Conservation (phyloP, 2,329 filamentous ascomycete species). For the Dothistroma septosporum region DNA sequence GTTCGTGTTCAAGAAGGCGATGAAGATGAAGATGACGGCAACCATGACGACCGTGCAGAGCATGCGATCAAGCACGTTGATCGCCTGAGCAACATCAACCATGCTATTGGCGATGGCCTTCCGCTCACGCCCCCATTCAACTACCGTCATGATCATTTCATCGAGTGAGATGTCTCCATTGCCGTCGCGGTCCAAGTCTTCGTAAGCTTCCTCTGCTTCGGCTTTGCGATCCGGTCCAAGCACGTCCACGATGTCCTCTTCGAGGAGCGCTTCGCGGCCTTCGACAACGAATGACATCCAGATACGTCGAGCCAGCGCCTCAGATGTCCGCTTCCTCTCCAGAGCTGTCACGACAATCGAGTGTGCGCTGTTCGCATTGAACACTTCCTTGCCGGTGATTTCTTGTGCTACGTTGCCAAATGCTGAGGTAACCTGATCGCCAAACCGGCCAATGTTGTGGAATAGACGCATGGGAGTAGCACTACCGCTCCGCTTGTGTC, state of each 20-base stretch:
- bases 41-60: constrained; percentile 77
- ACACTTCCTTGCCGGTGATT: constrained; percentile 91
- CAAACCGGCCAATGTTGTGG: constrained; percentile 65
- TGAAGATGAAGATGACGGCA: constrained; percentile 59
- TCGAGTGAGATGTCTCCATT: constrained; percentile 95
- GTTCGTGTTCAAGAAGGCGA: constrained; percentile 82
- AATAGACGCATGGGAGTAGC: constrained; percentile 76
- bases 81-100: constrained; percentile 95
- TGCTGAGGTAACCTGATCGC: constrained; percentile 87
- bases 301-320: constrained; percentile 87
- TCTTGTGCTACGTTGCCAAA: constrained; percentile 93
- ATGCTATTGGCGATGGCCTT: constrained; percentile 89
- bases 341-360: constrained; percentile 85
- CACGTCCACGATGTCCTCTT: constrained; percentile 82
- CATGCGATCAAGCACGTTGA: constrained; percentile 83
- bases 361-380: constrained; percentile 86
- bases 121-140: constrained; percentile 77
- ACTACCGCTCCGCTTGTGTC: constrained; percentile 54
- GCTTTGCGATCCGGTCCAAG: constrained; percentile 68
- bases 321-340: constrained; percentile 76
- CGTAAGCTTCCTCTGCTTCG: constrained; percentile 83
- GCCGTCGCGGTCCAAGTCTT: constrained; percentile 73
- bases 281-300: constrained; percentile 99
- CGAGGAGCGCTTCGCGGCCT: constrained; percentile 71
- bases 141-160: constrained; percentile 86